Evolutionary conservation across 2,329 filamentous ascomycete genomes (phyloP).

Genomic region (Aspergillus aculeatus): DNA sequence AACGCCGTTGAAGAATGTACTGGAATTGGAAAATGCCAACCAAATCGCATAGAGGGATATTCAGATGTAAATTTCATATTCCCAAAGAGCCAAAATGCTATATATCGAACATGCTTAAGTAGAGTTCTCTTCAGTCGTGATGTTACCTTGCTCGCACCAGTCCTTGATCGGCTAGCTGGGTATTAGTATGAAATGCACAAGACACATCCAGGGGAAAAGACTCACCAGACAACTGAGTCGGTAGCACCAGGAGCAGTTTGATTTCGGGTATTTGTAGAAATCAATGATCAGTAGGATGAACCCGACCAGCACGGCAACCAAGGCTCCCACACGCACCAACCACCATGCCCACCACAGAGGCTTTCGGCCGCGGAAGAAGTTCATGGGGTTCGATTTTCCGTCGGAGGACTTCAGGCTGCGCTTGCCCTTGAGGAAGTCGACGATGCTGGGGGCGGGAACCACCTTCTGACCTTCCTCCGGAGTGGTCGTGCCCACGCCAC

Average conservation of each 20-base stretch:
- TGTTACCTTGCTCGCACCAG: constrained; percentile 44
- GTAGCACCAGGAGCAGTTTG: constrained; percentile 87
- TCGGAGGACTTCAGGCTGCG: constrained; percentile 57
- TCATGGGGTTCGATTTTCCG: constrained; percentile 36
- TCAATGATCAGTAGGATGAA: constrained; percentile 87
- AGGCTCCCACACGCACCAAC: constrained; percentile 73
- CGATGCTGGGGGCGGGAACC: constrained; percentile 60
- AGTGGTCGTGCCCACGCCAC: constrained; percentile 38
- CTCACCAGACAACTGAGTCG: constrained; percentile 89
- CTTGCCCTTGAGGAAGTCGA: constrained; percentile 39
- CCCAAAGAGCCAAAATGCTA: background rate
- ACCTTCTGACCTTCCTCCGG: constrained; percentile 43
- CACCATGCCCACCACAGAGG: constrained; percentile 98
- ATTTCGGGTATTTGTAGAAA: constrained; percentile 74
- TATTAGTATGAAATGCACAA: constrained; percentile 13
- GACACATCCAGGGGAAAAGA: constrained; percentile 26
- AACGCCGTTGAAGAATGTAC: background rate
- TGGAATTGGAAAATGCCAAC: background rate
- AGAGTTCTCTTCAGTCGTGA: constrained; percentile 11
- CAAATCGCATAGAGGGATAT: background rate
- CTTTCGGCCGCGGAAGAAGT: constrained; percentile 90
- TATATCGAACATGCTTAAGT: background rate
- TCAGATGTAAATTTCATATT: background rate
- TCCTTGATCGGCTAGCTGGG: constrained; percentile 41
- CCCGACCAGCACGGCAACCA: constrained; percentile 77